Percentiles rank a stretch among this genome's conserved stretches.
Evolutionary conservation across 352 stramenopile species (phyloP).

Genomic region (Phytophthora sansomeana): DNA sequence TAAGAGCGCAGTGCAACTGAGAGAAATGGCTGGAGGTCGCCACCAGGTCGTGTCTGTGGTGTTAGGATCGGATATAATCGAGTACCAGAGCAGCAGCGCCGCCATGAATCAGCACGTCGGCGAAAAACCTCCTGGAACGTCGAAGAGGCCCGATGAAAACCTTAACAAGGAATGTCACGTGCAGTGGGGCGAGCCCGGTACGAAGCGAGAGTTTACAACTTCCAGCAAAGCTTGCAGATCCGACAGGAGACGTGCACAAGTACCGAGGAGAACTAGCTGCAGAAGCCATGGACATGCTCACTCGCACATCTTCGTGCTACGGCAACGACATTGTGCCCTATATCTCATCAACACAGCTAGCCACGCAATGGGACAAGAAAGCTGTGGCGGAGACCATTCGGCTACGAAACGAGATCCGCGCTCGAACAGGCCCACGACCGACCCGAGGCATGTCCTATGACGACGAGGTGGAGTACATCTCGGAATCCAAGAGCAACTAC

Average conservation of each 20-base stretch:
- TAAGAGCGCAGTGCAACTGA: not conserved
- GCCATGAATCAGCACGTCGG: slow-evolving; percentile 58
- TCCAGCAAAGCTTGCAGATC: slow-evolving; percentile 61
- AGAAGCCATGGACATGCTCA: slow-evolving; percentile 64
- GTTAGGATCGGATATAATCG: slow-evolving; percentile 62
- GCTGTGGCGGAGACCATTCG: slow-evolving; percentile 63
- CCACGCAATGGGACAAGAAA: slow-evolving; percentile 71
- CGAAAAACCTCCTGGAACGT: slow-evolving; percentile 13
- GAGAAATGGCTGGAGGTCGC: slow-evolving; percentile 30
- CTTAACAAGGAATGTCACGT: slow-evolving; percentile 75
- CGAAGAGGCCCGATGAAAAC: slow-evolving; percentile 38
- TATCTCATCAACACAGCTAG: slow-evolving; percentile 70
- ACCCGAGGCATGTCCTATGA: slow-evolving; percentile 79
- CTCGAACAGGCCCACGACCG: slow-evolving; percentile 59
- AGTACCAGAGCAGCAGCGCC: slow-evolving; percentile 60
- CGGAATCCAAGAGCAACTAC: slow-evolving; percentile 74
- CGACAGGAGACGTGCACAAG: slow-evolving; percentile 71
- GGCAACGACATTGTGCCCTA: slow-evolving; percentile 60
- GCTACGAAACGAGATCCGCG: slow-evolving; percentile 73
- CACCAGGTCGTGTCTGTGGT: slow-evolving; percentile 71
- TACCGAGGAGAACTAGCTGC: slow-evolving; percentile 63
- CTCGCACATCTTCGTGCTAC: slow-evolving; percentile 66
- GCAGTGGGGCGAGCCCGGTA: slow-evolving; percentile 68
- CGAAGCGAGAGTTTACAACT: slow-evolving; percentile 65
- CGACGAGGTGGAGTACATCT: slow-evolving; percentile 83